phyloP scores from a whole-genome alignment of 768 basidiomycete species.

The Leccinum disarticulatum region DNA sequence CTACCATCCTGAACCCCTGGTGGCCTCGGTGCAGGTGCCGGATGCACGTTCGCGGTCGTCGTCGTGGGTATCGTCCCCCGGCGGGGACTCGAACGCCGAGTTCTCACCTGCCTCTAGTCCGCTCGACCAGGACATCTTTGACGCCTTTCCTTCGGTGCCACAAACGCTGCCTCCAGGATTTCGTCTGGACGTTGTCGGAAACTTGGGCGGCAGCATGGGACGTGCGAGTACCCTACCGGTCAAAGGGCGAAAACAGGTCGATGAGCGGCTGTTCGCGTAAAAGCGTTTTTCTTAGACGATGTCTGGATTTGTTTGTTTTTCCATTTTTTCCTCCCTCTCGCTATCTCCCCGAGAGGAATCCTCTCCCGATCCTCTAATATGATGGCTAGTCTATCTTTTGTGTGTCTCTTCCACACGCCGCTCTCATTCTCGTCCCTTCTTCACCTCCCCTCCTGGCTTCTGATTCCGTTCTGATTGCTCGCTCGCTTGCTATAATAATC shows the following conservation, averaged over 20 bases:
- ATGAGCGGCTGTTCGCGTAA: slow-evolving; percentile 25
- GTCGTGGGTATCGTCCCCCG: slow-evolving; percentile 49
- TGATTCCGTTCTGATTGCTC: not conserved
- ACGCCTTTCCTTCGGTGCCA: slow-evolving; percentile 74
- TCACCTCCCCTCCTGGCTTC: not conserved
- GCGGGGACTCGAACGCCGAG: slow-evolving; percentile 36
- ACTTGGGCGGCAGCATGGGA: slow-evolving; percentile 6
- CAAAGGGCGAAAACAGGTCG: slow-evolving; percentile 27
- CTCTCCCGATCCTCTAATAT: slow-evolving; percentile 1
- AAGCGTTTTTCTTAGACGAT: slow-evolving; percentile 8
- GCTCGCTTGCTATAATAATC: slow-evolving; percentile 19
- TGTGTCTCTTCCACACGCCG: slow-evolving; percentile 2
- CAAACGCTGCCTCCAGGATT: slow-evolving; percentile 41
- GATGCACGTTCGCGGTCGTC: slow-evolving; percentile 1
- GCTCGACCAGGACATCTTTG: slow-evolving; percentile 62
- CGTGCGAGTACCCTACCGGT: slow-evolving; percentile 28
- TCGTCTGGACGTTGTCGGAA: slow-evolving; percentile 12
- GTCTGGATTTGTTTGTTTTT: not conserved
- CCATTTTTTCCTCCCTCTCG: not conserved
- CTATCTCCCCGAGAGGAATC: not conserved
- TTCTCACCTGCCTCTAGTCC: slow-evolving; percentile 38
- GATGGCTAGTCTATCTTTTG: slow-evolving; percentile 11
- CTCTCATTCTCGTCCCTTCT: not conserved
- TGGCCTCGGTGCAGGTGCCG: not conserved
- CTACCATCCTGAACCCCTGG: not conserved